Evolutionary conservation across 257 asterid species (phyloP).

Genomic region (Petunia secreta): DNA sequence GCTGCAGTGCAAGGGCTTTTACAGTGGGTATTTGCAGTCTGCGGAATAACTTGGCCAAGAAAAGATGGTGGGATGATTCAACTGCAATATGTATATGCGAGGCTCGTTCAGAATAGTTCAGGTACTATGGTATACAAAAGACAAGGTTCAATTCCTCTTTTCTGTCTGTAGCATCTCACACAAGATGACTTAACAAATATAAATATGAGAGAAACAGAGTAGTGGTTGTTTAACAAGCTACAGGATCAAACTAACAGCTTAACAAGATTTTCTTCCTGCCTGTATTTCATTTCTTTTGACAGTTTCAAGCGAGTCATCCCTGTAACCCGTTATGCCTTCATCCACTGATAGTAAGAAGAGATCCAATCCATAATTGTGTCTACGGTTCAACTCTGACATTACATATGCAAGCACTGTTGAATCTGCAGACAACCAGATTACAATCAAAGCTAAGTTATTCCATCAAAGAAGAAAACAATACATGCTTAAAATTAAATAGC

Average conservation of each 20-base stretch:
- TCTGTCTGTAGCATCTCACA: slow-evolving; percentile 1
- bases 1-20: background rate
- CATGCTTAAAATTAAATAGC: background rate
- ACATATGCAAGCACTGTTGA: slow-evolving; percentile 98
- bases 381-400: slow-evolving; percentile 74
- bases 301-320: slow-evolving; percentile 98
- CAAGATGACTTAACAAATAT: background rate
- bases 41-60: background rate
- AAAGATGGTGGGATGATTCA: background rate
- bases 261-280: slow-evolving; percentile 40
- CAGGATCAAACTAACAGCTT: slow-evolving; percentile 12
- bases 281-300: slow-evolving; percentile 97
- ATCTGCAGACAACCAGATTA: slow-evolving; percentile 51
- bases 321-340: slow-evolving; percentile 97
- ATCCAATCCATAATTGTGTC: slow-evolving; percentile 87
- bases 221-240: background rate
- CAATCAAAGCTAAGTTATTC: slow-evolving; percentile 7
- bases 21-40: background rate
- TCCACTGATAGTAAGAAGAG: slow-evolving; percentile 94
- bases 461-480: background rate
- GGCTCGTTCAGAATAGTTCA: background rate
- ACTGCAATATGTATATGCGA: background rate
- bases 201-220: background rate
- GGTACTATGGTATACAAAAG: background rate
- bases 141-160: slow-evolving; percentile 7